Base-by-base conservation (phyloP, 2,329 filamentous ascomycete genomes). In the Aspergillus japonicus region DNA sequence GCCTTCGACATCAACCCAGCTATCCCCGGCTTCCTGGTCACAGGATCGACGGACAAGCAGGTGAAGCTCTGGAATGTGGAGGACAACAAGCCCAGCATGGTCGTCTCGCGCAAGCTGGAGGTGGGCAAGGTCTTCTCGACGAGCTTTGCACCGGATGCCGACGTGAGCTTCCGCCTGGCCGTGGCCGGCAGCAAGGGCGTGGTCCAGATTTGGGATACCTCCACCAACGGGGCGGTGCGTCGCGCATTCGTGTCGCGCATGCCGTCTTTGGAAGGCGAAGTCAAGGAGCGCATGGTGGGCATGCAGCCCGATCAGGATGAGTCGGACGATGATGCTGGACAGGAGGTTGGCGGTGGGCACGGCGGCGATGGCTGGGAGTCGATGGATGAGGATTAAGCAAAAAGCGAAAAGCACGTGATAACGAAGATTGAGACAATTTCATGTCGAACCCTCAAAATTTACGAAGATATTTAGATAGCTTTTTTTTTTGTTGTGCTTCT, bases 31-130 rank as follows among this genome's bases (percentile, higher is more conserved):
- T 97, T 91, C 83, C 85, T 99, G 77, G 95, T 87, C 14, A 98
- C 95, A 0, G 95, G 93, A 3, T 96, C 92, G 2, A 93, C 91
- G 14, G 95, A 99, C 81, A 94, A 92, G 81, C 91, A 89, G 5
- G 92, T 98, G 69, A 99, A 99, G 83, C 83, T 99, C 59, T 99
- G 95, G 95, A 96, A 96, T 77, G 87, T 97, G 59, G 85, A 89
- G 68, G 77, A 89, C 12, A 85, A 85, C 47, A 92, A 92, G 2
- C 95, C 95, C 1, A 90, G 87, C 62, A 90, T 99, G 86, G 92
- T 99, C 1, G 91, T 96, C 5, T 90, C 91, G 26, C 88, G 95
- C 66, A 94, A 98, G 75, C 81, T 98, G 50, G 95, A 96, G 57
- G 91, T 99, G 19, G 95, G 95, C 61, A 96, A 94, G 78, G 90